These are phyloP conservation scores for Monosporozyma solicola DNA, from an alignment of 805 yeast genomes.

Conservation along the genomic window DNA sequence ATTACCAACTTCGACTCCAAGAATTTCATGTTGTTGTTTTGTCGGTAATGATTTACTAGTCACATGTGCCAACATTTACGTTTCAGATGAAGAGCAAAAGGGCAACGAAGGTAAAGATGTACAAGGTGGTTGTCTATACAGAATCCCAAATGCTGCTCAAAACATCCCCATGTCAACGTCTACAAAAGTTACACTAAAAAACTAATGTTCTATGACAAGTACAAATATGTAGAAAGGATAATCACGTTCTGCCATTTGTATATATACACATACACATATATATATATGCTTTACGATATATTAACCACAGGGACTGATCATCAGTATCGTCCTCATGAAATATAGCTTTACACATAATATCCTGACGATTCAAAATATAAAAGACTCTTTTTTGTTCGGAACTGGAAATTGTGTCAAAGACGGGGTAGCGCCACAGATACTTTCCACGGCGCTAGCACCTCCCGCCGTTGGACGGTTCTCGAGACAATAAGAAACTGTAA, in stretches of 20 bases:
- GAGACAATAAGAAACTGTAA: neutral
- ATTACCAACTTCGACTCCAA: conserved; percentile 49
- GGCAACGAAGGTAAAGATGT: conserved; percentile 26
- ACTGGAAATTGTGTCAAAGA: neutral
- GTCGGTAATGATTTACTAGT: conserved; percentile 60
- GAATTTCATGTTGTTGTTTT: conserved; percentile 64
- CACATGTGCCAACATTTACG: conserved; percentile 47
- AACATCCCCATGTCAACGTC: neutral
- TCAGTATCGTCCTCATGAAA: neutral
- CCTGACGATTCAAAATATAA: too few species aligned
- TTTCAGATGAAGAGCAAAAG: conserved; percentile 24
- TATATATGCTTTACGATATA: neutral
- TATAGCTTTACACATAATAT: neutral
- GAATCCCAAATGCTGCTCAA: conserved; percentile 10
- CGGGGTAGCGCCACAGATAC: neutral
- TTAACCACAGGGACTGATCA: neutral
- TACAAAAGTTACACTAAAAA: neutral
- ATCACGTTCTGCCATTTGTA: neutral
- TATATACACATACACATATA: too few species aligned
- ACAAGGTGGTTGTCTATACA: conserved; percentile 58
- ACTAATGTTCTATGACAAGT: neutral
- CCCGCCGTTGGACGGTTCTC: neutral
- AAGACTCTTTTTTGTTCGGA: too few species aligned
- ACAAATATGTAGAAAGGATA: neutral
- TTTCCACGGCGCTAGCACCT: neutral